Conservation (phyloP, 352 stramenopile genomes). For the Pythium volutum region DNA sequence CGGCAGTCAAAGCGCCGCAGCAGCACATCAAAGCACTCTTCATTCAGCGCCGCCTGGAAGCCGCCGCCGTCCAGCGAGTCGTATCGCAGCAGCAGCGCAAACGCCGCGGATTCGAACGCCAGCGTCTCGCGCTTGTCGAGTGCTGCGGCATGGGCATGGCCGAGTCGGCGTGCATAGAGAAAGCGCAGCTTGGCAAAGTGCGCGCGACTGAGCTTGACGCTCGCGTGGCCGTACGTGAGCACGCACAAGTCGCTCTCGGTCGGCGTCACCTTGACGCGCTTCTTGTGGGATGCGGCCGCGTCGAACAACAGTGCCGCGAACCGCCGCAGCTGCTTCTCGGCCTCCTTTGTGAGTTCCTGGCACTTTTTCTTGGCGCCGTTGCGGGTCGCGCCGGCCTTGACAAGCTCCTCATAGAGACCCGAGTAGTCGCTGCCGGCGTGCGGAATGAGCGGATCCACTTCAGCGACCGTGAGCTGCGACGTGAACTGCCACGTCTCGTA, state of each 20-base stretch:
- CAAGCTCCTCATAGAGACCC: conserved; percentile 64
- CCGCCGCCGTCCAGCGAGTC: conserved; percentile 92
- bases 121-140: conserved; percentile 14
- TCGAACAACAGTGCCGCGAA: conserved; percentile 26
- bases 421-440: conserved; percentile 67
- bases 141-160: background rate
- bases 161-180: conserved; percentile 67
- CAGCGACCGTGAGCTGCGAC: conserved; percentile 62
- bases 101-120: conserved; percentile 75
- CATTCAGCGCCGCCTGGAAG: conserved; percentile 90
- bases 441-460: conserved; percentile 74
- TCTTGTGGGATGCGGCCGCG: conserved; percentile 7
- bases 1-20: conserved; percentile 88
- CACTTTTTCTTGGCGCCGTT: conserved; percentile 61
- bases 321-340: conserved; percentile 30
- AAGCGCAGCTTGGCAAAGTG: conserved; percentile 87
- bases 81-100: conserved; percentile 90
- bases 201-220: conserved; percentile 72
- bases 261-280: conserved; percentile 29
- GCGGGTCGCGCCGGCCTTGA: conserved; percentile 66
- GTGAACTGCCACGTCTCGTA: conserved; percentile 87
- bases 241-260: conserved; percentile 34
- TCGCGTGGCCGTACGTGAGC: conserved; percentile 63
- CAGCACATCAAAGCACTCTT: conserved; percentile 91
- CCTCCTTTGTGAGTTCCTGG: conserved; percentile 34